Evolutionary conservation across 495 filamentous ascomycete species (phyloP), one percentile per base, ranked within the genome.

Genomic region (Aspergillus diversus): DNA sequence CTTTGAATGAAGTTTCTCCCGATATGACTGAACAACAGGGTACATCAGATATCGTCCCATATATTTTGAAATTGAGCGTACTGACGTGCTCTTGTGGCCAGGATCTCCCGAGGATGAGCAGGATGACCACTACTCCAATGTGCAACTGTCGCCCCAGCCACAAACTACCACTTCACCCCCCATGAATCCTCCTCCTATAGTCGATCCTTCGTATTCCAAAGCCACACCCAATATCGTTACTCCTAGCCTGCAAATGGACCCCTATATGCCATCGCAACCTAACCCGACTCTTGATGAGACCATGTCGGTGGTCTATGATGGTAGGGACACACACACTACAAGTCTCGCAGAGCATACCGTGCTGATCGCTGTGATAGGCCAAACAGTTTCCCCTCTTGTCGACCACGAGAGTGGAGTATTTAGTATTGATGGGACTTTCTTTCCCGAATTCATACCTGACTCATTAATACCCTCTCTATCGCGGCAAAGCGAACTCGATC

Each of bases 371-470:
- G 47, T 58, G 11, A 55, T 47, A 63, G 57, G 31, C 15, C 33
- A 46, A 60, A 49, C 56, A 42, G 66, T 74, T 15, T 75, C 73
- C 5, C 71, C 73, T 0, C 68, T 60, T 11, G 35, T 64, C 11
- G 73, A 75, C 33, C 73, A 72, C 15, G 73, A 75, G 54, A 75
- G 73, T 57, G 69, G 69, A 3, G 65, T 75, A 7, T 73, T 75
- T 61, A 75, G 73, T 33, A 56, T 75, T 16, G 71, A 75, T 46
- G 71, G 73, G 46, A 73, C 71, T 4, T 75, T 75, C 39, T 75
- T 75, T 21, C 73, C 73, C 1, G 70, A 69, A 42, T 75, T 75
- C 50, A 73, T 75, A n/a, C 73, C 73, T 9, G 71, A 75, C 59
- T 71, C 71, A 0, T 54, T 75, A 7, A 68, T 75, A 9, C 66